Evolutionary conservation across 75 land plant species (phyloP).

Genomic region (Selaginella tamariscina): DNA sequence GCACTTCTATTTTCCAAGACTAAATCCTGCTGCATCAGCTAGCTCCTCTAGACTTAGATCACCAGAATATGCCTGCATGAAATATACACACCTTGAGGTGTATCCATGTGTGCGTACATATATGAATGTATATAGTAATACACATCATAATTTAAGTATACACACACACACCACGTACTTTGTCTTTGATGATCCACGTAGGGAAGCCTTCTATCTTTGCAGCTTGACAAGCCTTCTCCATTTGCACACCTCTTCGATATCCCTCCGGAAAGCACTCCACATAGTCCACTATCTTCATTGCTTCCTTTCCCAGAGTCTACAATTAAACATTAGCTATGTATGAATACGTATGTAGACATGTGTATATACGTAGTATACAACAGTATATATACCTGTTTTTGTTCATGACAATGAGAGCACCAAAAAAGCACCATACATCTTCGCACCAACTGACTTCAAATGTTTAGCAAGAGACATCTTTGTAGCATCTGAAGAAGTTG

Average conservation of each 20-base stretch:
- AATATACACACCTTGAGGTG: no score
- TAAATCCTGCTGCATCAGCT: background rate
- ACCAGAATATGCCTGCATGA: background rate
- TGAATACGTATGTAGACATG: slow-evolving; percentile 7
- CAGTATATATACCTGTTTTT: slow-evolving; percentile 53
- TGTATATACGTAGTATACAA: slow-evolving; percentile 62
- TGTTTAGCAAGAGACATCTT: slow-evolving; percentile 71
- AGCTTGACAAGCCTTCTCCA: slow-evolving; percentile 48
- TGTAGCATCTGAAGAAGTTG: slow-evolving; percentile 46
- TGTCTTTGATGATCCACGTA: slow-evolving; percentile 73
- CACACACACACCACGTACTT: no score
- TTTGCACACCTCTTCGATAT: slow-evolving; percentile 49
- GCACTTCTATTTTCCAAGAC: background rate
- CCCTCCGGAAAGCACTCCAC: slow-evolving; percentile 91
- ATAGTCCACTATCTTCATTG: slow-evolving; percentile 55
- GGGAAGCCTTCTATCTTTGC: slow-evolving; percentile 70
- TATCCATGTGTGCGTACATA: no score
- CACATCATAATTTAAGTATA: no score
- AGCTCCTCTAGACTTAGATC: background rate
- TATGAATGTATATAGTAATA: no score
- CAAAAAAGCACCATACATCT: slow-evolving; percentile 95
- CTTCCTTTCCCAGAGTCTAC: slow-evolving; percentile 87
- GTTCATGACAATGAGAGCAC: slow-evolving; percentile 92
- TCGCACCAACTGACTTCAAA: slow-evolving; percentile 65
- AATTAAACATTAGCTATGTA: slow-evolving; percentile 6